Evolutionary conservation across 345 rosid genomes (phyloP).

Genomic region (Euphorbia pulcherrima): DNA sequence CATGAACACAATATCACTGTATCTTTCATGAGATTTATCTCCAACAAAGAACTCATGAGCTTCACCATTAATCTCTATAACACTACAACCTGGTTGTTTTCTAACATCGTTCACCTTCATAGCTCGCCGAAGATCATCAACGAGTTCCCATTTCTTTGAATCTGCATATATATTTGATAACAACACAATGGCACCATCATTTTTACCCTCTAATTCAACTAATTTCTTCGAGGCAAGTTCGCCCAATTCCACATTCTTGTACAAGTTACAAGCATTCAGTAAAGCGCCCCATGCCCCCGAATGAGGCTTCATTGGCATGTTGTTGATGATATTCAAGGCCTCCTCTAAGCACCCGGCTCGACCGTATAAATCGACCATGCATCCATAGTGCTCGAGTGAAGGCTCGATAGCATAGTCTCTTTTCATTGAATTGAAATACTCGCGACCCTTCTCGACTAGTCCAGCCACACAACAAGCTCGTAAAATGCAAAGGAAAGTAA

Average conservation of each 20-base stretch:
- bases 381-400: constrained; percentile 60
- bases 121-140: constrained; percentile 35
- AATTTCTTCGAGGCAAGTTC: constrained; percentile 47
- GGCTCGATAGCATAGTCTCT: constrained; percentile 49
- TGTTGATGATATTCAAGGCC: constrained; percentile 38
- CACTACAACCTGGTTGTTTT: constrained; percentile 60
- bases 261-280: constrained; percentile 55
- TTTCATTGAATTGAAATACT: constrained; percentile 47
- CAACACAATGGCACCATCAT: constrained; percentile 54
- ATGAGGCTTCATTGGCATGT: constrained; percentile 59
- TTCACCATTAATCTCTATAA: constrained; percentile 51
- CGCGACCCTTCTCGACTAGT: constrained; percentile 47
- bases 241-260: constrained; percentile 51
- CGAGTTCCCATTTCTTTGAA: constrained; percentile 50
- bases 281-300: constrained; percentile 65
- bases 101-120: constrained; percentile 57
- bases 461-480: constrained; percentile 61
- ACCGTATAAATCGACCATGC: constrained; percentile 62
- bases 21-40: constrained; percentile 43
- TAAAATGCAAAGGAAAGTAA: constrained; percentile 47
- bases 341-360: constrained; percentile 50
- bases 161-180: constrained; percentile 66
- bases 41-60: constrained; percentile 59
- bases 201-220: constrained; percentile 46
- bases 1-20: neutral